Percentiles rank a stretch among this genome's conserved stretches.
Conservation (phyloP, 345 rosid genomes). For the Camelina neglecta region DNA sequence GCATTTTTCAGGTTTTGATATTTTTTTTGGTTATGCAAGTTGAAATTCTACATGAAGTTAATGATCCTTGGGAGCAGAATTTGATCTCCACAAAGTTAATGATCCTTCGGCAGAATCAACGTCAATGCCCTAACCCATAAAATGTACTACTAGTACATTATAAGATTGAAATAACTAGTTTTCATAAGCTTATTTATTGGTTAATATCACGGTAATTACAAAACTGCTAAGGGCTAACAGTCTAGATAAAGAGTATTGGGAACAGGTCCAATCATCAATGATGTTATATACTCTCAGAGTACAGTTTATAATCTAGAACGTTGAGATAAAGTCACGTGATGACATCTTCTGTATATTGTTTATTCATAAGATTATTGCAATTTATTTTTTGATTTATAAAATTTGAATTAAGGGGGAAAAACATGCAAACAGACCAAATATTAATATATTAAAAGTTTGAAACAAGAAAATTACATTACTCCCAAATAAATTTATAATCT, state of each 20-base stretch:
- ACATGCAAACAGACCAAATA: neutral
- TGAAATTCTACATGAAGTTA: constrained; percentile 34
- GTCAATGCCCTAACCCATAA: too few relatives aligned
- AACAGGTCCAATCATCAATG: too few relatives aligned
- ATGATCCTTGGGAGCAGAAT: constrained; percentile 32
- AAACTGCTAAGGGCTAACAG: too few relatives aligned
- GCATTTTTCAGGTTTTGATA: neutral
- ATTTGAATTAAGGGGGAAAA: neutral
- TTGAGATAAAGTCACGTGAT: too few relatives aligned
- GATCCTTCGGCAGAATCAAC: too few relatives aligned
- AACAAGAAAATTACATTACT: neutral
- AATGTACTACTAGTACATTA: too few relatives aligned
- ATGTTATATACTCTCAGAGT: too few relatives aligned
- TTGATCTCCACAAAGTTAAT: neutral
- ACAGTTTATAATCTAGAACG: too few relatives aligned
- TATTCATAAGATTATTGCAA: neutral
- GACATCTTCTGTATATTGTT: neutral
- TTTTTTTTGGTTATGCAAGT: neutral
- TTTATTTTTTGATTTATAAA: neutral
- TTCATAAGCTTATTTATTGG: too few relatives aligned
- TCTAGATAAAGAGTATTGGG: too few relatives aligned
- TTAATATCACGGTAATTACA: too few relatives aligned
- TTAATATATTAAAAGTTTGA: neutral
- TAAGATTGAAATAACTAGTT: too few relatives aligned
- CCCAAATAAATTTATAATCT: neutral